Percentiles rank a stretch among this genome's conserved stretches.
phyloP scores from a whole-genome alignment of 352 stramenopile genomes.

The Pythium apleroticum region DNA sequence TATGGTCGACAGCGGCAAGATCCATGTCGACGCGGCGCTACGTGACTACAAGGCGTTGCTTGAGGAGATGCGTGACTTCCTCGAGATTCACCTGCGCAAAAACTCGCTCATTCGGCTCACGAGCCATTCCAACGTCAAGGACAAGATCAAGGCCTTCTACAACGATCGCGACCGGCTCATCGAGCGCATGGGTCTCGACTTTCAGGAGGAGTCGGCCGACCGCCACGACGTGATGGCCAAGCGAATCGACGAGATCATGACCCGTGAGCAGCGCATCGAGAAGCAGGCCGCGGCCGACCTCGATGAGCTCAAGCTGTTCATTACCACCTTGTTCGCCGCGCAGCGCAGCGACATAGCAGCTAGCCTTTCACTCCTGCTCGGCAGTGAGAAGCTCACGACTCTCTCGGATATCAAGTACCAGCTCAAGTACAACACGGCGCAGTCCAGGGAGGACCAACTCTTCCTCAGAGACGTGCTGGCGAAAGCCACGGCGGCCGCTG shows the following conservation, averaged over 20 bases:
- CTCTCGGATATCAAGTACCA: conserved; percentile 25
- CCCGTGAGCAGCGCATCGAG: conserved; percentile 1
- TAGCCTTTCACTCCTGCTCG: neutral
- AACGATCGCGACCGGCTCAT: conserved; percentile 9
- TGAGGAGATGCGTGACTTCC: conserved; percentile 5
- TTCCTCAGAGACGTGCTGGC: conserved; percentile 7
- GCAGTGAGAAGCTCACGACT: neutral
- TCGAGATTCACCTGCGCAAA: conserved; percentile 12
- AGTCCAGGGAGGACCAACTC: conserved; percentile 11
- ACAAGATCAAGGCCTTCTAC: conserved; percentile 22
- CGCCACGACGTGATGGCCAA: neutral
- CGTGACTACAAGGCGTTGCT: conserved; percentile 17
- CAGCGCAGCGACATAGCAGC: neutral
- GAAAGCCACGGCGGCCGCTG: neutral
- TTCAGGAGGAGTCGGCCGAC: conserved; percentile 5
- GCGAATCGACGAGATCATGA: neutral
- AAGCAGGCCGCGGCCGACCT: neutral
- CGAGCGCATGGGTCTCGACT: conserved; percentile 11
- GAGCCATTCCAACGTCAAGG: conserved; percentile 22
- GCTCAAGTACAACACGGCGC: conserved; percentile 10
- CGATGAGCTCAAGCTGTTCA: neutral
- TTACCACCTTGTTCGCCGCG: neutral
- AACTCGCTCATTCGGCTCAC: conserved; percentile 8
- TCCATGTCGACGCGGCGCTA: neutral
- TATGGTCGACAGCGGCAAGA: conserved; percentile 10